Percentiles rank a stretch among this genome's conserved stretches.
phyloP scores from a whole-genome alignment of 768 basidiomycete species.

The Cystobasidium tubakii region DNA sequence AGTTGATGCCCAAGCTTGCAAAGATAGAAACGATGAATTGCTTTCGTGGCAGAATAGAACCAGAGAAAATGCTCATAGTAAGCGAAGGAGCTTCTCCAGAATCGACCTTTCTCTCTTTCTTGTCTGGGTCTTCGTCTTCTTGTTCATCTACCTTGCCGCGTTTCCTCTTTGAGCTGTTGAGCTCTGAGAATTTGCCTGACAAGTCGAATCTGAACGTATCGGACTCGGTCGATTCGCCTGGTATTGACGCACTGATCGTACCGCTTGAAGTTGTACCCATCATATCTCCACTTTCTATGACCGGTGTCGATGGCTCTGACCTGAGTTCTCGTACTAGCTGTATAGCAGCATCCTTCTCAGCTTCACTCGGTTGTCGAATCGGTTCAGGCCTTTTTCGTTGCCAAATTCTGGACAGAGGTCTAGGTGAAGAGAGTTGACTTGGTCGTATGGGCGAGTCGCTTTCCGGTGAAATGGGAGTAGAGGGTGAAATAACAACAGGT shows the following conservation, averaged over 20 bases:
- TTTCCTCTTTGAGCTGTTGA: slow-evolving; percentile 19
- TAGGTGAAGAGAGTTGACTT: not conserved
- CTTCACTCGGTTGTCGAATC: slow-evolving; percentile 13
- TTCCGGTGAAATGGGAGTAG: not conserved
- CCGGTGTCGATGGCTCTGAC: slow-evolving; percentile 27
- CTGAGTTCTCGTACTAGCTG: slow-evolving; percentile 26
- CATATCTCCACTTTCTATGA: not conserved
- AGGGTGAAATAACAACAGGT: slow-evolving; percentile 23
- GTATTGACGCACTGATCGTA: not conserved
- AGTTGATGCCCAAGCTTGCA: slow-evolving; percentile 60
- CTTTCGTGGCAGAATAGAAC: slow-evolving; percentile 37
- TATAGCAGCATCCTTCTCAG: slow-evolving; percentile 19
- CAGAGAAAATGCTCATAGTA: slow-evolving; percentile 41
- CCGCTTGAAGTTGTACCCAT: not conserved
- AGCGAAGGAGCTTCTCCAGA: slow-evolving; percentile 40
- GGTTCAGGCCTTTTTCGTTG: not conserved
- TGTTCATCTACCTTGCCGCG: slow-evolving; percentile 8
- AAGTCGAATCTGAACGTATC: slow-evolving; percentile 22
- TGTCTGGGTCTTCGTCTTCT: slow-evolving; percentile 19
- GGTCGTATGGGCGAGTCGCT: not conserved
- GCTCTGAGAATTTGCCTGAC: not conserved
- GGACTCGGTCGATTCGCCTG: not conserved
- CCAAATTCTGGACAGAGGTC: not conserved
- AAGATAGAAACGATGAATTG: slow-evolving; percentile 41
- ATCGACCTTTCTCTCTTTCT: slow-evolving; percentile 7